phyloP scores from a whole-genome alignment of 805 yeast genomes.

The Ascoidea rubescens region DNA sequence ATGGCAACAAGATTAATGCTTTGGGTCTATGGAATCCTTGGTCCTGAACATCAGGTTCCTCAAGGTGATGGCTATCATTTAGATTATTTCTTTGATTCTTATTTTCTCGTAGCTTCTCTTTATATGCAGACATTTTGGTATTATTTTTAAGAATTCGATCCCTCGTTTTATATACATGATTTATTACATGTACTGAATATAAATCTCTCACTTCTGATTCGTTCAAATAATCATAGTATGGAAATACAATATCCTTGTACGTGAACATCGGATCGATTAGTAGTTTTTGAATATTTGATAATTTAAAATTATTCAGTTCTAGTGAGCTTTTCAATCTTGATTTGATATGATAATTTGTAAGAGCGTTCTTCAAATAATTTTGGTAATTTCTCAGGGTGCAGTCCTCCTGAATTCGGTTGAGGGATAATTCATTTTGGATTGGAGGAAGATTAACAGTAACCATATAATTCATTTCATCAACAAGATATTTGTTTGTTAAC shows the following conservation, averaged over 20 bases:
- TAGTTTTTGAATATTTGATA: conserved; percentile 32
- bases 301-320: conserved; percentile 15
- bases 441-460: conserved; percentile 23
- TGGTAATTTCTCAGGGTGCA: conserved; percentile 6
- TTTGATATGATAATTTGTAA: conserved; percentile 19
- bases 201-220: conserved; percentile 41
- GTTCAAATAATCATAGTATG: conserved; percentile 37
- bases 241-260: conserved; percentile 59
- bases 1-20: conserved; percentile 70
- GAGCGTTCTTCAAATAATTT: conserved; percentile 1
- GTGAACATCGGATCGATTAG: conserved; percentile 53
- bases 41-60: conserved; percentile 59
- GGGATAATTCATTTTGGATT: conserved; percentile 1
- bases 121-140: conserved; percentile 31
- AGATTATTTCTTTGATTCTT: neutral
- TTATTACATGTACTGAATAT: conserved; percentile 58
- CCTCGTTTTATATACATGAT: conserved; percentile 78
- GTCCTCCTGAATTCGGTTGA: conserved; percentile 6
- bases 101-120: conserved; percentile 26
- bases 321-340: conserved; percentile 29
- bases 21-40: conserved; percentile 96
- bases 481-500: conserved; percentile 15
- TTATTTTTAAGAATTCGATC: conserved; percentile 75
- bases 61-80: conserved; percentile 11
- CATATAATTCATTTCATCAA: conserved; percentile 16